phyloP scores from a whole-genome alignment of 805 yeast genomes.

The Candida silvicultrix region DNA sequence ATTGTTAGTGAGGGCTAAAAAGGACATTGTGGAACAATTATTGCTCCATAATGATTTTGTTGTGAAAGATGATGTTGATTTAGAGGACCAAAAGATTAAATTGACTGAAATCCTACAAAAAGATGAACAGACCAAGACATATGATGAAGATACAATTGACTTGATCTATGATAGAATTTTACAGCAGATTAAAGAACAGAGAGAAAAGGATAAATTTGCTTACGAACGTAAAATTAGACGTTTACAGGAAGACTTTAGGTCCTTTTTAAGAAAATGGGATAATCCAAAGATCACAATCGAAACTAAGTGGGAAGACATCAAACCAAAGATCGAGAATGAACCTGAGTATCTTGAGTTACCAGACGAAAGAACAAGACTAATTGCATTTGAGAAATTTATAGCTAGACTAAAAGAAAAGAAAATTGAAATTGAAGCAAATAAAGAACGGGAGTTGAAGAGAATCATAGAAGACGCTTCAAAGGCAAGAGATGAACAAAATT shows the following conservation, averaged over 20 bases:
- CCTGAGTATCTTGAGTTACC: constrained; percentile 30
- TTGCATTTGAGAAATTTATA: constrained; percentile 30
- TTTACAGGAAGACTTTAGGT: constrained; percentile 18
- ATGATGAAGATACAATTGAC: constrained; percentile 23
- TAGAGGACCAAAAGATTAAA: constrained; percentile 3
- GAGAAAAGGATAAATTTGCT: constrained; percentile 15
- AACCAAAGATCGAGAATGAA: constrained; percentile 21
- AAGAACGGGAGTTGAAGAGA: constrained; percentile 15
- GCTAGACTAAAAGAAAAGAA: constrained; percentile 20
- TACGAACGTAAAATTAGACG: constrained; percentile 15
- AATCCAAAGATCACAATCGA: constrained; percentile 19
- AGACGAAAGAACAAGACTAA: constrained; percentile 21
- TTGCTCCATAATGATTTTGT: constrained; percentile 30
- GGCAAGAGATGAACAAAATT: constrained; percentile 5
- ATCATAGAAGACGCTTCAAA: constrained; percentile 14
- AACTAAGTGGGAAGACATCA: constrained; percentile 31
- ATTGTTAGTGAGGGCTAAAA: constrained; percentile 48
- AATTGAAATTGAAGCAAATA: constrained; percentile 14
- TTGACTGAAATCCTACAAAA: constrained; percentile 13
- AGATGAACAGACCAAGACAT: constrained; percentile 19
- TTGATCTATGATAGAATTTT: constrained; percentile 23
- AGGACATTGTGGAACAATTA: constrained; percentile 50
- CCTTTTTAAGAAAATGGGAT: constrained; percentile 18
- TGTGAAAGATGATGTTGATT: constrained; percentile 17
- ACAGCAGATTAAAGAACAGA: constrained; percentile 18